Base-by-base conservation (phyloP, 352 stramenopile species). In the Phytophthora fragariaefolia region DNA sequence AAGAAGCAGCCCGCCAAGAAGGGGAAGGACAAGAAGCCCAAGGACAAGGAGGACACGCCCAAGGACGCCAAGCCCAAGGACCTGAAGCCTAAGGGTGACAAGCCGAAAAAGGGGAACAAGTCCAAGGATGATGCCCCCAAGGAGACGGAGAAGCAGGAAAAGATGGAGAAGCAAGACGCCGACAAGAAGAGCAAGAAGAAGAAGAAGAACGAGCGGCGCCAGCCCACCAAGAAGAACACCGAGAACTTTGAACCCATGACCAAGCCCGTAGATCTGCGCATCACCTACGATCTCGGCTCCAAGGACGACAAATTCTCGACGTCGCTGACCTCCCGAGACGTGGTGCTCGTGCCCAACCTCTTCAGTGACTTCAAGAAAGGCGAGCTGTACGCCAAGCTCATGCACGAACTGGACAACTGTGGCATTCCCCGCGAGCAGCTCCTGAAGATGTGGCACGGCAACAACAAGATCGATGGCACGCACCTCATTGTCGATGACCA, bases 401-500 rank as follows among this genome's bases (percentile, higher is more conserved):
- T 90, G 45, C 47, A 73, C 8, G 85, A 93, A 63, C 73, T 92
- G 18, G 82, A 89, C 28, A 71, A 64, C 20, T 92, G 85, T 69
- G 85, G 82, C 45, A 83, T 93, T 26, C 82, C 85, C 12, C 65
- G 72, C 32, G 80, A 92, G 60, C 64, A 75, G 15, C 66, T 93
- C 61, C 80, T 93, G 48, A 93, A 93, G 69, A 80, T 93, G 74
- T 93, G 85, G 85, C 85, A 91, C 67, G 85, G 85, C 63, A 91
- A 92, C 63, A 71, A 90, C 63, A 93, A 93, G 90, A 91, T 97
- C 72, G 93, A 98, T 53, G 92, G 92, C 52, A 96, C 91, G 34
- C 91, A 98, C 80, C 69, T 98, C 34, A 98, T 98, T 65, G 85
- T 86, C 4, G 92, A 98, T 67, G 90, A 97, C 80, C 92, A 90